Evolutionary conservation across 805 yeast genomes (phyloP).

Genomic region (Metschnikowia anglica): DNA sequence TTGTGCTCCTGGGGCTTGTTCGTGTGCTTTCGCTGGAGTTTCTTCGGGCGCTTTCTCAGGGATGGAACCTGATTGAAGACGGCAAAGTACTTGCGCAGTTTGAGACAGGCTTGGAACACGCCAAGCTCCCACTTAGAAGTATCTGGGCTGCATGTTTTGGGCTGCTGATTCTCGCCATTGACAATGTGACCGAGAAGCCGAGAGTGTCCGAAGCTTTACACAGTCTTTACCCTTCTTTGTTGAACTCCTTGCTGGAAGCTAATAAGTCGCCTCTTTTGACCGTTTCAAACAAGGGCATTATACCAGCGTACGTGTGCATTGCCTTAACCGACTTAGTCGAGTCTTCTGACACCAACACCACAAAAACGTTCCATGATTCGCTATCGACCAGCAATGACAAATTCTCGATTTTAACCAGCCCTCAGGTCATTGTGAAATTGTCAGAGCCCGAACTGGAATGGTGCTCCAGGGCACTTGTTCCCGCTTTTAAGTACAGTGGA

Average conservation of each 20-base stretch:
- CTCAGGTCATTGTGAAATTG: constrained; percentile 53
- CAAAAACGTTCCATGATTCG: constrained; percentile 31
- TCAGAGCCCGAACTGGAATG: constrained; percentile 49
- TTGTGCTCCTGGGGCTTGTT: constrained; percentile 50
- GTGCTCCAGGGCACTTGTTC: constrained; percentile 49
- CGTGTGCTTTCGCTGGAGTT: constrained; percentile 50
- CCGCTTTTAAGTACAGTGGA: constrained; percentile 25
- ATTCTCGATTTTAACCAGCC: constrained; percentile 48
- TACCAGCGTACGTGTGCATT: constrained; percentile 53
- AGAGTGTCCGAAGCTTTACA: constrained; percentile 9
- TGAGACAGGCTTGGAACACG: constrained; percentile 61
- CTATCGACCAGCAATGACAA: constrained; percentile 39
- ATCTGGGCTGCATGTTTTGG: constrained; percentile 65
- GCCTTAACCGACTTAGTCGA: constrained; percentile 22
- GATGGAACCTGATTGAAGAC: constrained; percentile 8
- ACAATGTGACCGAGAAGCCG: constrained; percentile 1
- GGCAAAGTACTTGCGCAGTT: constrained; percentile 31
- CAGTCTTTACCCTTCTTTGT: constrained; percentile 25
- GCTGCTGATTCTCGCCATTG: constrained; percentile 19
- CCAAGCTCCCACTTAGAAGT: constrained; percentile 60
- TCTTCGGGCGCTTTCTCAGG: constrained; percentile 18
- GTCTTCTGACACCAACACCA: constrained; percentile 21
- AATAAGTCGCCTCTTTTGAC: constrained; percentile 53
- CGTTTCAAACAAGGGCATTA: constrained; percentile 50
- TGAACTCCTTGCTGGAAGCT: constrained; percentile 42